Percentiles rank a stretch among this genome's conserved stretches.
Evolutionary conservation across 345 rosid genomes (phyloP).

Genomic region (Citrus sinensis): DNA sequence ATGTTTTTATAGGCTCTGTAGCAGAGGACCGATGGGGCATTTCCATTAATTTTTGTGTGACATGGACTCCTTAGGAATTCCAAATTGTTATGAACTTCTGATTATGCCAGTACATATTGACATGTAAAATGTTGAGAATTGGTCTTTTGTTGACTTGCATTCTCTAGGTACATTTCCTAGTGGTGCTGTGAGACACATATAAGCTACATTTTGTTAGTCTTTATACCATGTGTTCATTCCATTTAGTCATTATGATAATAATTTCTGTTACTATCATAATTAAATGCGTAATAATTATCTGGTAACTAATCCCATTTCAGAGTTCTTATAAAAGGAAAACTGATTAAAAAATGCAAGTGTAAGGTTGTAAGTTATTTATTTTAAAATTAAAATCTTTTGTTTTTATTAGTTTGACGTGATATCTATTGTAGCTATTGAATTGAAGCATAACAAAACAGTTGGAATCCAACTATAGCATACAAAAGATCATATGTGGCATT

Average conservation of each 20-base stretch:
- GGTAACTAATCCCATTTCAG: neutral
- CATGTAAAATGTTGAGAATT: neutral
- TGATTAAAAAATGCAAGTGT: neutral
- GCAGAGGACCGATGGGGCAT: neutral
- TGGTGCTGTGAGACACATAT: neutral
- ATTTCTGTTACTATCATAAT: neutral
- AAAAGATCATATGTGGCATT: neutral
- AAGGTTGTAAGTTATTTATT: neutral
- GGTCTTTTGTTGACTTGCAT: neutral
- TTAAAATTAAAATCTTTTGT: neutral
- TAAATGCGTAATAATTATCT: neutral
- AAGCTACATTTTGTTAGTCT: neutral
- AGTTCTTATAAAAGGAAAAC: neutral
- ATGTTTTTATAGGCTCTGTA: neutral
- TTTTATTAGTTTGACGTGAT: neutral
- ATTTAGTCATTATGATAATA: neutral
- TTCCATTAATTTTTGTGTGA: neutral
- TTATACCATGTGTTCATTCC: neutral
- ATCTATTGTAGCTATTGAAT: neutral
- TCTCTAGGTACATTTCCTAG: neutral
- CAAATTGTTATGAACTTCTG: neutral
- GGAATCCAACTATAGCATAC: neutral
- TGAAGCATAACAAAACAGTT: neutral
- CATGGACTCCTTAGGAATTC: neutral
- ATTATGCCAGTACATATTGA: neutral